Evolutionary conservation across 495 filamentous ascomycete species (phyloP).

Genomic region (Terfezia claveryi): DNA sequence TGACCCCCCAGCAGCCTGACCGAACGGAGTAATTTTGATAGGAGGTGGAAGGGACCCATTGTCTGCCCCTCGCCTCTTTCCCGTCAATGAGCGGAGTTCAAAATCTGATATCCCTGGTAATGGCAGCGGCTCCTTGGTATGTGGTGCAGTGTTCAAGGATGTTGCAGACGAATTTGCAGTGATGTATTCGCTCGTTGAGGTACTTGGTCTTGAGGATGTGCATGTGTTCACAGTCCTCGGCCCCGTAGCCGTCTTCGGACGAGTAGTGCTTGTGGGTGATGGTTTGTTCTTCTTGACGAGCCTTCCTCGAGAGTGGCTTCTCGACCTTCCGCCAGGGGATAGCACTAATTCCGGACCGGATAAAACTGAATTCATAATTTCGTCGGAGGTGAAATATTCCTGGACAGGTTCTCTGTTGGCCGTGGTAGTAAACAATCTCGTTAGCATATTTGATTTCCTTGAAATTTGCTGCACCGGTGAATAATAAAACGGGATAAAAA

Average conservation of each 20-base stretch:
- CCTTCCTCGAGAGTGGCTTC: neutral
- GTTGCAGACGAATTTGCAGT: neutral
- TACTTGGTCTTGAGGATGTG: neutral
- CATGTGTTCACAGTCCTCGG: neutral
- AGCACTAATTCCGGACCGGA: neutral
- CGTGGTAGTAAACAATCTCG: neutral
- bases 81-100: neutral
- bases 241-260: neutral
- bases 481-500: too few species aligned
- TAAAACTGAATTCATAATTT: neutral
- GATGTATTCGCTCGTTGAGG: neutral
- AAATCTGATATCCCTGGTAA: neutral
- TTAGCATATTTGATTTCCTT: neutral
- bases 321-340: neutral
- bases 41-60: neutral
- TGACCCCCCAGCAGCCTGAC: neutral
- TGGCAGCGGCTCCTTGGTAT: neutral
- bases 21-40: neutral
- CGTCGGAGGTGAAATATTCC: neutral
- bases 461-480: too few species aligned
- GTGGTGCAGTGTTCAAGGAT: neutral
- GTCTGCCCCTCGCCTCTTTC: neutral
- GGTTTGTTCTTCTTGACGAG: too few species aligned
- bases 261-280: neutral
- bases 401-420: neutral